Base-by-base conservation (phyloP, 2,329 filamentous ascomycete species). In the Beauveria brongniartii region DNA sequence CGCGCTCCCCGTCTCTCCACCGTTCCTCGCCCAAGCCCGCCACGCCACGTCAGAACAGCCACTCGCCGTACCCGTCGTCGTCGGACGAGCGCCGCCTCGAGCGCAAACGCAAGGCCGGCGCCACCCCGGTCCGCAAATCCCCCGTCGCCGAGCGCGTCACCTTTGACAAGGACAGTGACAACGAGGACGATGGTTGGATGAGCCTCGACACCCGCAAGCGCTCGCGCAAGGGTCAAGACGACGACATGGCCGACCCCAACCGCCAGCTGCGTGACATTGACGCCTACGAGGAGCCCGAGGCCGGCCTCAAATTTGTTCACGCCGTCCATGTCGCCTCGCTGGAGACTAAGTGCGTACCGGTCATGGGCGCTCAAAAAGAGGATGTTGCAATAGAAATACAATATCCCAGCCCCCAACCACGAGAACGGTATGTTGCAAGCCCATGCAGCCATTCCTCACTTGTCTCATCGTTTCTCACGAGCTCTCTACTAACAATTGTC, bases 331-430 rank as follows among this genome's bases (percentile, higher is more conserved):
- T 87, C 24, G 80, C 80, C 43, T 82, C 77, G 50, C 71, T 80
- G 24, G 73, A 76, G 58, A 74, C 78, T 6, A 80, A 79, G 47
- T 83, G 80, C 62, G 77, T 79, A 30, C 78, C 79, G 1, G 77
- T 79, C 14, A 75, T 82, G 62, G 77, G 77, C 44, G 75, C 79
- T 3, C 73, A 75, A 53, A 74, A 78, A 53, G 77, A 84, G 62
- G 80, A 84, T 62, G 78, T 86, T 7, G 76, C 74, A 12, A 83
- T 95, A 62, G 78, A 87, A 69, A 76, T 97, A 66, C 90, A 94
- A 72, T 97, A 97, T 73, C 93, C 94, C 10, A 92, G 90, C 72
- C 78, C 81, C 64, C 82, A 85, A 61, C 80, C 81, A 55, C 82
- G 82, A 58, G 90, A 94, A 74, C 84, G 81, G 85, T 89, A 77